A percentile compares a stretch with the other conserved stretches of the same genome.
phyloP scores from a whole-genome alignment of 2,329 filamentous ascomycete species.

The Penicillium sp. region DNA sequence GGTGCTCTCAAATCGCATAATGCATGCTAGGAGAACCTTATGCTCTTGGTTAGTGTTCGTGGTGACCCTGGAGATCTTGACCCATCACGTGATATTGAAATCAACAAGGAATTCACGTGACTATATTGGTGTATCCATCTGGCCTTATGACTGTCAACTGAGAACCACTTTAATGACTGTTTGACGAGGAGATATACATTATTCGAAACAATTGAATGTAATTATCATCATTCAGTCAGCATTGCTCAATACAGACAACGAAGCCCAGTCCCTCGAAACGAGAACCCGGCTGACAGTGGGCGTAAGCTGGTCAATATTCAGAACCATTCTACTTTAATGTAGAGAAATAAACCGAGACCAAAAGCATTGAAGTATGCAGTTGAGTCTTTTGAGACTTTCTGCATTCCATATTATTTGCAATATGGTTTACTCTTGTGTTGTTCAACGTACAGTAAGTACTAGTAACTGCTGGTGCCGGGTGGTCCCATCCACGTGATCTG shows the following conservation, averaged over 20 bases:
- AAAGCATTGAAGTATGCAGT: neutral
- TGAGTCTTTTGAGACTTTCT: neutral
- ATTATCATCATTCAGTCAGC: neutral
- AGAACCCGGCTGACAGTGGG: neutral
- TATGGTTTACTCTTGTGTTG: neutral
- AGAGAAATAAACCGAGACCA: neutral
- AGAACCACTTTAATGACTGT: neutral
- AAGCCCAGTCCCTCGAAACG: neutral
- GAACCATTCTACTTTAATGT: neutral
- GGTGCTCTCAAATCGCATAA: neutral
- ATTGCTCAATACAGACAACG: neutral
- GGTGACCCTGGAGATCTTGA: neutral
- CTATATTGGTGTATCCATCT: neutral
- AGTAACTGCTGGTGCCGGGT: slow-evolving; percentile 20
- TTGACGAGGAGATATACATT: neutral
- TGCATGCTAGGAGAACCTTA: neutral
- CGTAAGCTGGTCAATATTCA: neutral
- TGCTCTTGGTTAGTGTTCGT: neutral
- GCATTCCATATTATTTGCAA: neutral
- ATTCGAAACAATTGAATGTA: neutral
- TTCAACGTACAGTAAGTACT: neutral
- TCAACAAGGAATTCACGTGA: neutral
- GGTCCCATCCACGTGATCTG: slow-evolving; percentile 38
- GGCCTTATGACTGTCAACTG: neutral
- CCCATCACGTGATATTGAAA: slow-evolving; percentile 6